Percentiles rank a stretch among this genome's conserved stretches.
phyloP scores from a whole-genome alignment of 176 grass and related monocot species.

The Guadua angustifolia region DNA sequence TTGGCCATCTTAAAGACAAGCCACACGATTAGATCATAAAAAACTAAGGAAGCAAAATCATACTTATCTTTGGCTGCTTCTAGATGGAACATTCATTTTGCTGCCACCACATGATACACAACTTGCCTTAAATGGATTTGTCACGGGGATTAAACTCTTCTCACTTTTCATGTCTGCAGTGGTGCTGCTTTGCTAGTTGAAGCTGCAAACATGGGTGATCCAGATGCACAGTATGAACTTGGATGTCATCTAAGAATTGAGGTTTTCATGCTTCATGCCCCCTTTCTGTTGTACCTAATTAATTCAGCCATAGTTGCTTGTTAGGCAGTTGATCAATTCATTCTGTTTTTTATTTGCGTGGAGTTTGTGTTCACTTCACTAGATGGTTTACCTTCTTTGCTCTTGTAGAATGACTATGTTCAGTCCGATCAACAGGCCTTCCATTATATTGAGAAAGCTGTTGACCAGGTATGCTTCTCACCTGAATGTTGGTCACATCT shows the following conservation, averaged over 20 bases:
- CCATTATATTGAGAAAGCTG: constrained; percentile 91
- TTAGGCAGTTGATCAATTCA: background rate
- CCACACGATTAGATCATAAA: constrained; percentile 10
- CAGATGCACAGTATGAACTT: constrained; percentile 94
- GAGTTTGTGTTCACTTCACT: constrained; percentile 17
- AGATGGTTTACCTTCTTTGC: constrained; percentile 31
- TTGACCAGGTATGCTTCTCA: constrained; percentile 71
- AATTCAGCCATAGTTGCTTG: constrained; percentile 15
- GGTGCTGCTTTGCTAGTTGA: constrained; percentile 92
- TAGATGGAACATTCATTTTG: constrained; percentile 14
- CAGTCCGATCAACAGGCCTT: constrained; percentile 93
- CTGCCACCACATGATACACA: constrained; percentile 8
- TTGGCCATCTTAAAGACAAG: background rate
- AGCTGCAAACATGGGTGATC: constrained; percentile 95
- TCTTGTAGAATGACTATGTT: constrained; percentile 76
- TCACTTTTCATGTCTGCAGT: constrained; percentile 47
- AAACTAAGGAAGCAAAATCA: background rate
- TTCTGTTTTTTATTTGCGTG: background rate
- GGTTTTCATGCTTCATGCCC: constrained; percentile 37
- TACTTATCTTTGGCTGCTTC: background rate
- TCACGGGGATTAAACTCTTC: constrained; percentile 23
- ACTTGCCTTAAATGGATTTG: constrained; percentile 16
- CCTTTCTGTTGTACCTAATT: background rate
- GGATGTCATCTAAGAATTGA: constrained; percentile 84
- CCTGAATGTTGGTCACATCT: constrained; percentile 5